Percentiles rank a stretch among this genome's conserved stretches.
phyloP scores from a whole-genome alignment of 805 yeast species.

The Candida nemodendra region DNA sequence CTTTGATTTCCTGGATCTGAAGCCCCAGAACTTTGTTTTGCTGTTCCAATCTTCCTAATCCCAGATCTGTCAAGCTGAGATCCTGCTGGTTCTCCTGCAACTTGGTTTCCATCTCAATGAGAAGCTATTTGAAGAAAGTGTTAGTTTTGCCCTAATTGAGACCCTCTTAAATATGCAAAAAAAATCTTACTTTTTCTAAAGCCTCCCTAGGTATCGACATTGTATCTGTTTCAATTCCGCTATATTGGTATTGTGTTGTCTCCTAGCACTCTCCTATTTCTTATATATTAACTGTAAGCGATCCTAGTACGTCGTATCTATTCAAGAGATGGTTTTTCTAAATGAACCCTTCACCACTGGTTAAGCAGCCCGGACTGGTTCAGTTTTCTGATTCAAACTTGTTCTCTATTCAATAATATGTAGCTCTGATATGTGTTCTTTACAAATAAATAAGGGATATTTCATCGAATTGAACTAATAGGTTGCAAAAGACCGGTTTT shows the following conservation, averaged over 20 bases:
- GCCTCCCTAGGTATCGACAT: slow-evolving; percentile 48
- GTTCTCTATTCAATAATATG: too few relatives aligned
- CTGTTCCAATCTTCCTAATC: slow-evolving; percentile 47
- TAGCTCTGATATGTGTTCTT: too few relatives aligned
- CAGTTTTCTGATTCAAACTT: neutral
- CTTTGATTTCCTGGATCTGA: slow-evolving; percentile 54
- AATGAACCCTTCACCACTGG: neutral
- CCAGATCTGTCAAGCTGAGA: slow-evolving; percentile 51
- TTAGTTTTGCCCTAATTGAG: neutral
- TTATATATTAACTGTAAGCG: too few relatives aligned
- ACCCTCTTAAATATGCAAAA: neutral
- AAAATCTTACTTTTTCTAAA: slow-evolving; percentile 34
- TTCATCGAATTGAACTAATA: too few relatives aligned
- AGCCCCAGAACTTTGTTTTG: slow-evolving; percentile 52
- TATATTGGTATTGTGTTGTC: too few relatives aligned
- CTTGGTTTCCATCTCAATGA: slow-evolving; percentile 67
- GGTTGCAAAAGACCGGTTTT: too few relatives aligned
- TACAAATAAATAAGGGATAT: too few relatives aligned
- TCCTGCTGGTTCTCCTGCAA: slow-evolving; percentile 59
- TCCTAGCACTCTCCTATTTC: too few relatives aligned
- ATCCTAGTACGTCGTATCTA: too few relatives aligned
- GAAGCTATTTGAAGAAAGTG: slow-evolving; percentile 42
- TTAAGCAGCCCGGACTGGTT: slow-evolving; percentile 8
- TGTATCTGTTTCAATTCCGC: slow-evolving; percentile 4
- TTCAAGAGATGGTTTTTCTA: neutral